Conservation (phyloP, 2,329 filamentous ascomycete species). For the Sporothrix mexicana region DNA sequence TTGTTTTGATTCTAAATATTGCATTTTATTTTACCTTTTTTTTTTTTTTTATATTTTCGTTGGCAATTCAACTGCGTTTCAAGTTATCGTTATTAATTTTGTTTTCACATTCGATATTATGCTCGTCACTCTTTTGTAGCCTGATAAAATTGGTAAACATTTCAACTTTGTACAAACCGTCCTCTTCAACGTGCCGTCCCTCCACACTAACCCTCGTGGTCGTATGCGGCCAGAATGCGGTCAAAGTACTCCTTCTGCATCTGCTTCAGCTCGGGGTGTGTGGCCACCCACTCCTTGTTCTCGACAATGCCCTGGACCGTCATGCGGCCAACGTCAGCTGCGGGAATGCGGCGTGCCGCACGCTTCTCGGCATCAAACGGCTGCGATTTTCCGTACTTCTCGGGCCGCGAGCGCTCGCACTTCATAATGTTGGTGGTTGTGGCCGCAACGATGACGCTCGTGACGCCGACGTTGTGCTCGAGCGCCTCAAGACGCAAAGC, state of each 20-base stretch:
- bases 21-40: too few relatives aligned
- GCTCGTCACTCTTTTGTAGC: background rate
- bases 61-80: too few relatives aligned
- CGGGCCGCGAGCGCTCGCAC: conserved; percentile 31
- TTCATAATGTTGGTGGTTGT: conserved; percentile 31
- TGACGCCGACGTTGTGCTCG: conserved; percentile 32
- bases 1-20: too few relatives aligned
- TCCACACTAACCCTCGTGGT: conserved; percentile 19
- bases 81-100: too few relatives aligned
- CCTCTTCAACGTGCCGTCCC: background rate
- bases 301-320: conserved; percentile 28
- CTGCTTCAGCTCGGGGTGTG: conserved; percentile 30
- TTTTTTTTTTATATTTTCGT: too few relatives aligned
- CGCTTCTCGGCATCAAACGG: conserved; percentile 20
- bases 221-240: conserved; percentile 27
- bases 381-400: conserved; percentile 28
- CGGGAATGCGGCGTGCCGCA: conserved; percentile 28
- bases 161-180: background rate
- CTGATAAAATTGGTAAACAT: background rate
- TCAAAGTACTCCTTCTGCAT: conserved; percentile 32
- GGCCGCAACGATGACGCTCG: conserved; percentile 27
- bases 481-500: conserved; percentile 27
- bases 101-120: too few relatives aligned
- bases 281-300: conserved; percentile 32
- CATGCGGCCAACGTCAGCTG: conserved; percentile 29